Conservation (phyloP, 371 early-diverging fungal genomes). For the Saksenaea oblongispora region DNA sequence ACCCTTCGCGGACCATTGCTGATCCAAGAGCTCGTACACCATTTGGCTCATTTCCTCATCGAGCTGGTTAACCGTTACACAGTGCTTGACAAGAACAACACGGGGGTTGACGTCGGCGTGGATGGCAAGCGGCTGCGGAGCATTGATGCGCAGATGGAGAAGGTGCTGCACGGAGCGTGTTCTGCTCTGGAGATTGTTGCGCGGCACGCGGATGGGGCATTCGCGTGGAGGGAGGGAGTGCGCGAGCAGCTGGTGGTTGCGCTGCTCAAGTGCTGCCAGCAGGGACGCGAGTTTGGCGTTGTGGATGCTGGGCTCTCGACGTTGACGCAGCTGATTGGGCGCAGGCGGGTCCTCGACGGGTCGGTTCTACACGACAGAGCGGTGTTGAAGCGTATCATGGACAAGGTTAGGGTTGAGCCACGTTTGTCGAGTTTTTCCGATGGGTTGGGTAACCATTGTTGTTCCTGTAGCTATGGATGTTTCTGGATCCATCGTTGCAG, state of each 20-base stretch:
- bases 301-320: slow-evolving; percentile 51
- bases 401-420: slow-evolving; percentile 23
- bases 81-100: slow-evolving; percentile 21
- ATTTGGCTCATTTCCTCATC: slow-evolving; percentile 29
- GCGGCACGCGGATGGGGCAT: slow-evolving; percentile 19
- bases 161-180: slow-evolving; percentile 29
- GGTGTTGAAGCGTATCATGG: slow-evolving; percentile 28
- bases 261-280: slow-evolving; percentile 50
- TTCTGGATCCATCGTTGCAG: slow-evolving; percentile 40
- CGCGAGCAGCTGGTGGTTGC: slow-evolving; percentile 26
- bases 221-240: slow-evolving; percentile 16
- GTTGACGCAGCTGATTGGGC: slow-evolving; percentile 29
- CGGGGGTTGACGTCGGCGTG: slow-evolving; percentile 42
- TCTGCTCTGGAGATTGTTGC: slow-evolving; percentile 23
- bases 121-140: slow-evolving; percentile 36
- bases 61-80: slow-evolving; percentile 37
- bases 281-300: slow-evolving; percentile 46
- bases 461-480: slow-evolving; percentile 41
- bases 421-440: background rate
- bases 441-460: background rate
- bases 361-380: slow-evolving; percentile 11
- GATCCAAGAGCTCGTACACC: slow-evolving; percentile 30
- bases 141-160: slow-evolving; percentile 40
- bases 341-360: slow-evolving; percentile 20
- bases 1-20: slow-evolving; percentile 37